Base-by-base conservation (phyloP, 805 yeast species). In the Hanseniaspora thailandica region DNA sequence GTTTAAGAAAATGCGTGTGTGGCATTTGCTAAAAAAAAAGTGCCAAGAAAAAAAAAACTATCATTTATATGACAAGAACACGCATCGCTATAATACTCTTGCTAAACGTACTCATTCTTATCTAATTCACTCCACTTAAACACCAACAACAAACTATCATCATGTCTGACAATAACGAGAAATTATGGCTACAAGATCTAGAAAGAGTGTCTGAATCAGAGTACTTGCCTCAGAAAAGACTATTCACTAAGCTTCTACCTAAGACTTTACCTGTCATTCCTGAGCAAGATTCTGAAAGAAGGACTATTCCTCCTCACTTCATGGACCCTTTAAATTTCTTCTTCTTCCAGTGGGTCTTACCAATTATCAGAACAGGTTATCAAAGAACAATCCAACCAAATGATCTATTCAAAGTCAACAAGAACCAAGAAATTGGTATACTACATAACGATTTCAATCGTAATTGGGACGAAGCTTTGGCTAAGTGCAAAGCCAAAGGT, bases 271-370 rank as follows among this genome's bases (percentile, higher is more conserved):
- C 82, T 0, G 75, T 75, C 0, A 62, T 80, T 4, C 80, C 81
- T 1, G 57, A 54, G 46, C 28, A 59, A 5, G 72, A 70, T 4
- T 77, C 75, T 9, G 84, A 81, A 55, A 66, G 85, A 54, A 63
- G 60, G 19, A 58, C 63, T 1, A 78, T 71, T 56, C 84, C 82
- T 1, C 69, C 77, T 68, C 71, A 2, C 13, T 20, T 13, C 10
- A 41, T 30, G 5, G 10, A 15, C 9, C 47, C 47, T 5, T 25
- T 53, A 17, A 17, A 40, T n/a, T 46, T 43, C n/a, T 41, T 53
- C 13, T 72, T 72, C 75, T 59, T 81, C 80, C 62, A 70, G 76
- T 82, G 86, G 84, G 58, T 82, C 52, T 58, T 64, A 28, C 85
- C 86, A 0, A 57, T 82, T 45, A 65, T 82, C 71, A 63, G 61